Percentiles rank a stretch among this genome's conserved stretches.
These are phyloP conservation scores for Suillus spraguei DNA, from an alignment of 768 basidiomycete species.

Conservation along the genomic window DNA sequence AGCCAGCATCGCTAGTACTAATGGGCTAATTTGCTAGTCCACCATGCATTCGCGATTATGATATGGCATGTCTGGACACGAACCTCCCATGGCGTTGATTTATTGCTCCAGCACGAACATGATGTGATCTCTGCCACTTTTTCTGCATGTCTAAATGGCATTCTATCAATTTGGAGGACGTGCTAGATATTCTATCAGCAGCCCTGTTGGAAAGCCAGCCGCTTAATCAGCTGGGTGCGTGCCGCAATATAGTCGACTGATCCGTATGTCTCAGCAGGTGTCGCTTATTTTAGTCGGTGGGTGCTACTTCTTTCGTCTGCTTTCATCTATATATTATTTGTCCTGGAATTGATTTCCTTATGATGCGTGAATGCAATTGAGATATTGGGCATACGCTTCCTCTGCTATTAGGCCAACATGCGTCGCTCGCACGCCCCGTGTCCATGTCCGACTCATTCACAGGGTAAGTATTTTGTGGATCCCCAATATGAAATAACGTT, in stretches of 20 bases:
- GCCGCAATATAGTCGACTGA: not conserved
- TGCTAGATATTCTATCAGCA: not conserved
- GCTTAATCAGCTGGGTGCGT: not conserved
- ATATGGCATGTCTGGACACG: not conserved
- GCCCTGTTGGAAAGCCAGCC: not conserved
- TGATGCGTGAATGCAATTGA: not conserved
- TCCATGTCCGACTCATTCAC: not conserved
- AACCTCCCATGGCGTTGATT: not conserved
- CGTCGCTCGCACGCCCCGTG: not conserved
- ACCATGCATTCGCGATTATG: not conserved
- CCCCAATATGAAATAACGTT: slow-evolving; percentile 1
- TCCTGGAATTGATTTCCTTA: not conserved
- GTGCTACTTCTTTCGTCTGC: not conserved
- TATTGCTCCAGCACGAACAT: not conserved
- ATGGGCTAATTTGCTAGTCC: not conserved
- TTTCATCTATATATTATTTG: not conserved
- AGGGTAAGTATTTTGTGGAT: not conserved
- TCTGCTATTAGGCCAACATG: not conserved
- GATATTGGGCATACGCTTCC: not conserved
- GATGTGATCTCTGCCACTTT: not conserved
- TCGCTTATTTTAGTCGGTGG: not conserved
- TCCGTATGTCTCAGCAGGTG: not conserved
- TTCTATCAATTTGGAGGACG: not conserved
- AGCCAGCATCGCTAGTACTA: not conserved
- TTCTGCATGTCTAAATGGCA: not conserved